These are phyloP conservation scores for Penicillium thymicola DNA, from an alignment of 2,329 filamentous ascomycete genomes.

Conservation along the genomic window DNA sequence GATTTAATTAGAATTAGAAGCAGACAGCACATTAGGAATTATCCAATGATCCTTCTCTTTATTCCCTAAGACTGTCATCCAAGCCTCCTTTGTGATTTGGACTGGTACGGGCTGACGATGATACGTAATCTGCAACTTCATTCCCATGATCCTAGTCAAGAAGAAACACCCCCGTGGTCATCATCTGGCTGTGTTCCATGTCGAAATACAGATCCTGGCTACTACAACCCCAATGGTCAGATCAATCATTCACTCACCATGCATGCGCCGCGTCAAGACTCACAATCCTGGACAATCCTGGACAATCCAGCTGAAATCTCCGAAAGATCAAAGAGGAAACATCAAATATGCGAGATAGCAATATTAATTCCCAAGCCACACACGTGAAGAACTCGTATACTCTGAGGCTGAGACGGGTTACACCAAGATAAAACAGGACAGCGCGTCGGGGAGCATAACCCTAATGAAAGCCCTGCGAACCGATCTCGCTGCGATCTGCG, in stretches of 20 bases:
- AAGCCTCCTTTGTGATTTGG: slow-evolving; percentile 1
- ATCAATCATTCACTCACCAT: background rate
- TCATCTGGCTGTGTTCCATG: background rate
- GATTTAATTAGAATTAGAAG: background rate
- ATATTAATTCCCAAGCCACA: background rate
- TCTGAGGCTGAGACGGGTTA: background rate
- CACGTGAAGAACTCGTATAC: slow-evolving; percentile 1
- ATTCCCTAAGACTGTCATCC: background rate
- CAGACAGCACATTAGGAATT: background rate
- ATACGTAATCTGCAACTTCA: background rate
- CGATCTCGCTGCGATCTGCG: background rate
- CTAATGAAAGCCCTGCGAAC: background rate
- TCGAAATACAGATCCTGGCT: background rate
- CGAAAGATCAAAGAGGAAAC: background rate
- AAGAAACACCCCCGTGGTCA: background rate
- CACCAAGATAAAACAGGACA: background rate
- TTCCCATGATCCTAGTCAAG: background rate
- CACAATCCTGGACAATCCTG: background rate
- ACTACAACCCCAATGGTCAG: background rate
- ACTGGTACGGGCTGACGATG: slow-evolving; percentile 3
- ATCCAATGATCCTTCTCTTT: background rate
- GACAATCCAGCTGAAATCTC: background rate
- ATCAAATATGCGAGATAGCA: background rate
- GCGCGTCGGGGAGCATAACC: slow-evolving; percentile 2
- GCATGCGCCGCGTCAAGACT: background rate